Evolutionary conservation across 495 filamentous ascomycete species (phyloP), one percentile per base, ranked within the genome.

Genomic region (Talaromyces adpressus): DNA sequence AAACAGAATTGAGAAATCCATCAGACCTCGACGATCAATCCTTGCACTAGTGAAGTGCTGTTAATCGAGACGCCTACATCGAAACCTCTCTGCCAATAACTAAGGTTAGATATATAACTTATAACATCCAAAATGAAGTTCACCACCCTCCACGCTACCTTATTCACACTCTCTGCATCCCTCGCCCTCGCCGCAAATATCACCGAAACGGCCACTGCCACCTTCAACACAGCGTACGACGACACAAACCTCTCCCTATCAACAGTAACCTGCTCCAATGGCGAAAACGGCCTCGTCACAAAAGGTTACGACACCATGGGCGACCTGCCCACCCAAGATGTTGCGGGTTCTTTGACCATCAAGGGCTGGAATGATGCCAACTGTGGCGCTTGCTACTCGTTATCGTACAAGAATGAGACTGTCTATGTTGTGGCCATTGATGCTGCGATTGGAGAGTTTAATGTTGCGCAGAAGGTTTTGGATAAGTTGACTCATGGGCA

Each of bases 381-480:
- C 65, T 93, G 90, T 75, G 89, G 90, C 61, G 83, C 82, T 16
- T 93, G 90, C 81, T 93, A 86, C 75, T 60, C 73, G 58, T 72
- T 91, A 56, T 79, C 77, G 8, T 93, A 83, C 72, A 72, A 78
- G 18, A 81, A 83, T 67, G 74, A 79, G 63, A 85, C 79, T 29
- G 81, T 93, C 75, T 80, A 86, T 68, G 73, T 93, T 11, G 74
- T 85, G 14, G 90, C 85, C 22, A 79, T 93, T 65, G 90, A 93
- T 73, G 77, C 85, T 61, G 79, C 84, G 8, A 75, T 66, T 0
- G 29, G 64, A 12, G 87, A 87, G 3, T 85, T 89, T 77, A 89
- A 90, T 72, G 81, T 93, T 58, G 87, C 80, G 3, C 70, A 85
- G 52, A 64, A 68, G 29, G 90, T 87, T 25, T 82, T 93, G 85